Conservation (phyloP, 208 protist species). For the Kentomonas sorsogonicus region DNA sequence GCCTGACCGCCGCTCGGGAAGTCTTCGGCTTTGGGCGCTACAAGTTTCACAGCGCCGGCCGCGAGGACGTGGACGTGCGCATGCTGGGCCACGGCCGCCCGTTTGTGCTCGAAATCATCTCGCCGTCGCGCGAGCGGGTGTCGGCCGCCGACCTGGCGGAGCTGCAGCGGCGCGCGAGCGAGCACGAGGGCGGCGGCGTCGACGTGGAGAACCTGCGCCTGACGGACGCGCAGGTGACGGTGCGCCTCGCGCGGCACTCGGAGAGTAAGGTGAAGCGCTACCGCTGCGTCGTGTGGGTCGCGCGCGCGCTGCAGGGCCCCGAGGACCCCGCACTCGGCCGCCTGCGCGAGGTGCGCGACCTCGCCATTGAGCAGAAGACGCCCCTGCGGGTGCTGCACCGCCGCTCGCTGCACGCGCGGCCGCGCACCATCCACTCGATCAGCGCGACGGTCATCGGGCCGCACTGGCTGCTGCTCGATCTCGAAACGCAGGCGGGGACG, state of each 20-base stretch:
- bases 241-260: constrained; percentile 76
- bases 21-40: constrained; percentile 80
- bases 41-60: constrained; percentile 91
- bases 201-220: constrained; percentile 55
- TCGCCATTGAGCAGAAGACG: constrained; percentile 82
- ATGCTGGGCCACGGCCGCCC: constrained; percentile 92
- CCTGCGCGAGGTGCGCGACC: constrained; percentile 38
- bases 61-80: constrained; percentile 94
- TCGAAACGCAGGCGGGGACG: constrained; percentile 93
- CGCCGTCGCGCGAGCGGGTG: constrained; percentile 54
- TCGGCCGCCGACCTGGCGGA: constrained; percentile 35
- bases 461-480: constrained; percentile 88
- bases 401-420: constrained; percentile 74
- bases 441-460: constrained; percentile 57
- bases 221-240: constrained; percentile 59
- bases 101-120: constrained; percentile 89
- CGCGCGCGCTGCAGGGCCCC: constrained; percentile 42
- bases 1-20: constrained; percentile 24
- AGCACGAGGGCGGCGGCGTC: constrained; percentile 53
- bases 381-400: constrained; percentile 94
- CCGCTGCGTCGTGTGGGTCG: constrained; percentile 81
- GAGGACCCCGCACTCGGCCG: constrained; percentile 32
- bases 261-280: constrained; percentile 89
- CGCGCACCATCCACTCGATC: constrained; percentile 83
- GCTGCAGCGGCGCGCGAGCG: constrained; percentile 47